Percentiles rank a stretch among this genome's conserved stretches.
phyloP scores from a whole-genome alignment of 2,329 filamentous ascomycete genomes.

The Trichoderma arundinaceum region DNA sequence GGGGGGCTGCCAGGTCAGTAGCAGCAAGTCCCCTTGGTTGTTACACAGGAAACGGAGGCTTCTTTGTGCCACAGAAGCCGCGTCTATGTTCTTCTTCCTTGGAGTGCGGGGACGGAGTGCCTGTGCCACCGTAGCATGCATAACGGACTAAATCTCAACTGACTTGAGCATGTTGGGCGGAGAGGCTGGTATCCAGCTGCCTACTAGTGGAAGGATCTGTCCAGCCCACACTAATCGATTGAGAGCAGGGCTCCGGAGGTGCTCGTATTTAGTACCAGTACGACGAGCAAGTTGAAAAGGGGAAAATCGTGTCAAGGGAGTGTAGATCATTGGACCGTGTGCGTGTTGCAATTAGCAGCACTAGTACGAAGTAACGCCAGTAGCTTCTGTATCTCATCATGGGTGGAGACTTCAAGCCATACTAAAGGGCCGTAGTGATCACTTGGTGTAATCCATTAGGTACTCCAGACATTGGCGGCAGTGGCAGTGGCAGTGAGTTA shows the following conservation, averaged over 20 bases:
- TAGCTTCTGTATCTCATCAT: slow-evolving; percentile 13
- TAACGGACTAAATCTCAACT: not conserved
- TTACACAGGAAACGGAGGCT: slow-evolving; percentile 1
- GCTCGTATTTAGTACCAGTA: not conserved
- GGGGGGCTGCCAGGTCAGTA: not conserved
- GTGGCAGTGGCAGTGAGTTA: not conserved
- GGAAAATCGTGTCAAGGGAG: slow-evolving; percentile 9
- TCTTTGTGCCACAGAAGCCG: slow-evolving; percentile 10
- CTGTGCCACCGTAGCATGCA: not conserved
- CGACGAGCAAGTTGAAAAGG: not conserved
- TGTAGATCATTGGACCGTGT: slow-evolving; percentile 18
- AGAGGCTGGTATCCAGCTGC: not conserved
- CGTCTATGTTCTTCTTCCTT: not conserved
- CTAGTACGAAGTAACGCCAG: not conserved
- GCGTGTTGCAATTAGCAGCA: slow-evolving; percentile 6
- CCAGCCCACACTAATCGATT: slow-evolving; percentile 7
- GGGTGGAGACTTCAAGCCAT: not conserved
- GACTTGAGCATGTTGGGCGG: not conserved
- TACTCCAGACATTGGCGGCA: not conserved
- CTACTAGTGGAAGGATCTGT: slow-evolving; percentile 14
- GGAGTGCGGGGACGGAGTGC: not conserved
- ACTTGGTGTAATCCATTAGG: not conserved
- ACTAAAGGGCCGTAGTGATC: not conserved
- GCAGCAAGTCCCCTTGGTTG: not conserved
- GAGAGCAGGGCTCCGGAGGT: not conserved